Evolutionary conservation across 768 basidiomycete genomes (phyloP).

Genomic region (Leccinum subtestaceum): DNA sequence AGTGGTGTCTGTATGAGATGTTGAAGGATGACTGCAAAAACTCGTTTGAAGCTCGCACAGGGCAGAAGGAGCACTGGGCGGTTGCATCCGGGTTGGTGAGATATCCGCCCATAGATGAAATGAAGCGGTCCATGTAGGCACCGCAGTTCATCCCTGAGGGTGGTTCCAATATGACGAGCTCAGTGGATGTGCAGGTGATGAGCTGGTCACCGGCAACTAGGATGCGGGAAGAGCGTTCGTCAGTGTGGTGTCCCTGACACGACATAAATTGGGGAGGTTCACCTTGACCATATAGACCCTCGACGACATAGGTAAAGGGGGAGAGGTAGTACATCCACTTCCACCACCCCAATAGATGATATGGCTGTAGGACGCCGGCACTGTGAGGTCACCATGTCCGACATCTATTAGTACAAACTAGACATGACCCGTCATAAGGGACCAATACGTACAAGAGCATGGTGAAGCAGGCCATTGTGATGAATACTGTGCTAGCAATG

Average conservation of each 20-base stretch:
- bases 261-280: neutral
- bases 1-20: conserved; percentile 5
- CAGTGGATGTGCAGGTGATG: conserved; percentile 49
- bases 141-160: conserved; percentile 52
- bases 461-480: conserved; percentile 39
- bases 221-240: neutral
- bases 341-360: conserved; percentile 34
- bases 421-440: neutral
- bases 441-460: conserved; percentile 39
- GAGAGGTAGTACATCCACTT: conserved; percentile 42
- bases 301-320: conserved; percentile 51
- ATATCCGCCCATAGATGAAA: conserved; percentile 51
- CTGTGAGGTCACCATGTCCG: conserved; percentile 19
- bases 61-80: conserved; percentile 54
- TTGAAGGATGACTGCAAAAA: conserved; percentile 18
- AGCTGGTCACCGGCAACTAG: conserved; percentile 41
- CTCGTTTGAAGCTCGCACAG: conserved; percentile 49
- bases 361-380: conserved; percentile 49
- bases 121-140: conserved; percentile 50
- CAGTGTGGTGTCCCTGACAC: neutral
- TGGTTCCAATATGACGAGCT: conserved; percentile 53
- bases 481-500: conserved; percentile 40
- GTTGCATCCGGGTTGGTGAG: conserved; percentile 54
- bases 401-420: neutral
- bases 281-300: conserved; percentile 37